Conservation (phyloP, 805 yeast genomes). For the Zygoascus flipseniorum region DNA sequence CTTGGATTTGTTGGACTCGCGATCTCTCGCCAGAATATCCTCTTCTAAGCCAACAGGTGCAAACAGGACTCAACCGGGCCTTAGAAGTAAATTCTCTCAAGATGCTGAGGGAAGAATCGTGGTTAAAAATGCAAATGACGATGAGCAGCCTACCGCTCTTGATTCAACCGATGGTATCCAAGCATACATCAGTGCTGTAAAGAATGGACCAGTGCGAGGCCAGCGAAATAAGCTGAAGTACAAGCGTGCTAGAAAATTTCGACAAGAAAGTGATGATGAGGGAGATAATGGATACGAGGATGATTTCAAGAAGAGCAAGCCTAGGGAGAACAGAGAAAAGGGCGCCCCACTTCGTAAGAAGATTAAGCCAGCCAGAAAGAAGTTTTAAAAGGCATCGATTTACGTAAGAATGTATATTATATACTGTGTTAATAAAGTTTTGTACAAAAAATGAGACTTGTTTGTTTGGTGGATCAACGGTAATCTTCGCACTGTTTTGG, state of each 20-base stretch:
- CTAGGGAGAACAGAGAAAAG: not conserved
- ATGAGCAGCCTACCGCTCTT: constrained; percentile 17
- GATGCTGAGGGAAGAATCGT: constrained; percentile 61
- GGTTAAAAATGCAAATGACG: constrained; percentile 36
- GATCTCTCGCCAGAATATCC: constrained; percentile 78
- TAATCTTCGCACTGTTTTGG: too few relatives aligned
- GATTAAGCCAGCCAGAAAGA: constrained; percentile 1
- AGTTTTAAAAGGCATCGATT: not conserved
- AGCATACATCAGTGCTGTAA: constrained; percentile 91
- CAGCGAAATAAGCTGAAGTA: constrained; percentile 86
- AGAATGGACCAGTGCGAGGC: constrained; percentile 88
- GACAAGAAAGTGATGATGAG: constrained; percentile 46
- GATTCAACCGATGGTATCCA: constrained; percentile 48
- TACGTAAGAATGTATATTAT: too few relatives aligned
- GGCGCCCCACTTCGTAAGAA: constrained; percentile 4
- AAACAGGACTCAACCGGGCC: constrained; percentile 21
- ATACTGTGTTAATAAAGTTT: too few relatives aligned
- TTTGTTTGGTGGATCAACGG: too few relatives aligned
- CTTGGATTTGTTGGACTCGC: constrained; percentile 78
- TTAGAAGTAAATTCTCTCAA: constrained; percentile 34
- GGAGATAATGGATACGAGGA: constrained; percentile 24
- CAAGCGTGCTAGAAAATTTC: constrained; percentile 52
- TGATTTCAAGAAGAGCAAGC: constrained; percentile 1
- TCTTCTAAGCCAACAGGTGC: constrained; percentile 51
- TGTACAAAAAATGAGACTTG: too few relatives aligned